Conservation (phyloP, 192 early-diverging fungal species). For the Coemansia sp. region DNA sequence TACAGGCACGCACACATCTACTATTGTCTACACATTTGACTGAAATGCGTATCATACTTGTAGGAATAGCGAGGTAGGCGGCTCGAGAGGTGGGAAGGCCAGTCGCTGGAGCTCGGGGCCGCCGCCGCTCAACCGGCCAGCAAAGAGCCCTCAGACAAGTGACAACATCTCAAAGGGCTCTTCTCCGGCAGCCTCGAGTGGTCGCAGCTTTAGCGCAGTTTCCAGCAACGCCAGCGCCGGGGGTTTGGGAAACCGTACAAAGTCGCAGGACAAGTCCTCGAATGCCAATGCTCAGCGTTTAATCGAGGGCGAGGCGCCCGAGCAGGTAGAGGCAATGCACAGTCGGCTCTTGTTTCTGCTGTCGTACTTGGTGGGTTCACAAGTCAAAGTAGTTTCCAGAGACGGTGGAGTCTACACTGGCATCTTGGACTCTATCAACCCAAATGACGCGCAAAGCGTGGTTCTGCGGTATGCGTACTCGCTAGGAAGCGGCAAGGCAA, state of each 20-base stretch:
- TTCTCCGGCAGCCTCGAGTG: slow-evolving; percentile 4
- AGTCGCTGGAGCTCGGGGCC: slow-evolving; percentile 43
- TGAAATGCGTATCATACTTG: neutral
- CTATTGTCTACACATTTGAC: neutral
- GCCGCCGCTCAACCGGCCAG: slow-evolving; percentile 31
- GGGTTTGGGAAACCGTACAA: neutral
- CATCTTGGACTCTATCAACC: slow-evolving; percentile 49
- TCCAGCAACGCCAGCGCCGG: slow-evolving; percentile 3
- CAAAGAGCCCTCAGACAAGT: slow-evolving; percentile 24
- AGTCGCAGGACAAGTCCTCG: slow-evolving; percentile 10
- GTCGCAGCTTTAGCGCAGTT: slow-evolving; percentile 23
- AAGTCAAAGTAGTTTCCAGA: slow-evolving; percentile 30
- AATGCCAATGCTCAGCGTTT: slow-evolving; percentile 1
- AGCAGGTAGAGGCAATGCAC: slow-evolving; percentile 51
- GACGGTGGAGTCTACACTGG: slow-evolving; percentile 31
- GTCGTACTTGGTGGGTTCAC: slow-evolving; percentile 44
- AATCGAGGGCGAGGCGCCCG: slow-evolving; percentile 48
- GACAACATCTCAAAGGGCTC: slow-evolving; percentile 10
- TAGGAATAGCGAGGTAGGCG: slow-evolving; percentile 11
- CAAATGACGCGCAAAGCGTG: slow-evolving; percentile 53
- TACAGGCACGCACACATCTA: neutral
- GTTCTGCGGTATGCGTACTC: slow-evolving; percentile 47
- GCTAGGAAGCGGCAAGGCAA: slow-evolving; percentile 24
- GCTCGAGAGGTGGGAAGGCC: slow-evolving; percentile 18
- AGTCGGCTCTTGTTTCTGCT: slow-evolving; percentile 45